Evolutionary conservation across 768 basidiomycete genomes (phyloP).

Genomic region (Mycena polygramma): DNA sequence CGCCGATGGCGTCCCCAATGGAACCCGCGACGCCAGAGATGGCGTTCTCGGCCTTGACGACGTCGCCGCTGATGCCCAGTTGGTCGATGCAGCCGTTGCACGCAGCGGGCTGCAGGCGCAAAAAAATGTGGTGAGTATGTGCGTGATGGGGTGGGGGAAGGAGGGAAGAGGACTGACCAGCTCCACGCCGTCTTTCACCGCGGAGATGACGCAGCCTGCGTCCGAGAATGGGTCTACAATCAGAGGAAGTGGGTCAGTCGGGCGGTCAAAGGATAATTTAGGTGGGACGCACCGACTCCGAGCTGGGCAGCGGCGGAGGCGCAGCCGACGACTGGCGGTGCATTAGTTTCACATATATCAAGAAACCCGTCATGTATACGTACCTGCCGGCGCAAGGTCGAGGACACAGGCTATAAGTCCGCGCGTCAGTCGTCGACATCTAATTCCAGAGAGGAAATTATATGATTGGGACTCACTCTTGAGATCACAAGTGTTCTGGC

Average conservation of each 20-base stretch:
- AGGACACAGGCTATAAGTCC: constrained; percentile 9
- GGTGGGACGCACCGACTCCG: not conserved
- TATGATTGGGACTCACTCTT: not conserved
- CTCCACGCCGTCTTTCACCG: not conserved
- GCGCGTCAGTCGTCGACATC: not conserved
- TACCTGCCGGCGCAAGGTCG: constrained; percentile 15
- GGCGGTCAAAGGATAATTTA: not conserved
- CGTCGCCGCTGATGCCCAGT: constrained; percentile 2
- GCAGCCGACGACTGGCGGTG: constrained; percentile 1
- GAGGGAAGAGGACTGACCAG: not conserved
- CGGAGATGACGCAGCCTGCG: constrained; percentile 10
- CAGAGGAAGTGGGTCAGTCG: not conserved
- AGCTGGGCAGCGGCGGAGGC: constrained; percentile 10
- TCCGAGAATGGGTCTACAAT: constrained; percentile 11
- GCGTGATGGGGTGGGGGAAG: not conserved
- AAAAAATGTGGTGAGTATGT: not conserved
- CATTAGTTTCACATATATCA: too few relatives aligned
- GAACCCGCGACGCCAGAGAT: not conserved
- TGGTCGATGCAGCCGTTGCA: constrained; percentile 20
- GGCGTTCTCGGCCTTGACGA: constrained; percentile 15
- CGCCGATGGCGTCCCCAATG: constrained; percentile 14
- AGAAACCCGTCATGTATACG: not conserved
- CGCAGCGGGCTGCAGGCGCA: constrained; percentile 1
- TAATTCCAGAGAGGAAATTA: not conserved
- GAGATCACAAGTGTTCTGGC: constrained; percentile 17